These are phyloP conservation scores for Stephanodiscus minutulus DNA, from an alignment of 108 stramenopile genomes.

Conservation along the genomic window DNA sequence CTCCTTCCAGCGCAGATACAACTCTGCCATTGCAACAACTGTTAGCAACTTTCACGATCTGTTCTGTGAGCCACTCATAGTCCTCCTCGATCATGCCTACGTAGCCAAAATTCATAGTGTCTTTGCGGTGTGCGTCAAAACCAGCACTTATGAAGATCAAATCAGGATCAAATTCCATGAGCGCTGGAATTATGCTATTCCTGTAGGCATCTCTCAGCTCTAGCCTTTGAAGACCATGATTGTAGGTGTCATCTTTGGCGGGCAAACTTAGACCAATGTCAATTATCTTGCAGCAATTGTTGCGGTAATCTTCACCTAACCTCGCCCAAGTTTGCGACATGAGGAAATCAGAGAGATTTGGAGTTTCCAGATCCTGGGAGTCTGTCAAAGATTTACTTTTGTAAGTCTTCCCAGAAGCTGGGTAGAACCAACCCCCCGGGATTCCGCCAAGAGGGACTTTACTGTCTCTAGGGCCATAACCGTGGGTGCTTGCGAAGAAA, in stretches of 20 bases:
- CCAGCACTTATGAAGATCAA: slow-evolving; percentile 98
- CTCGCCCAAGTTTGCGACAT: slow-evolving; percentile 85
- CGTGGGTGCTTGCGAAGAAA: slow-evolving; percentile 92
- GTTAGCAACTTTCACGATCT: slow-evolving; percentile 93
- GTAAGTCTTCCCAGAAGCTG: slow-evolving; percentile 79
- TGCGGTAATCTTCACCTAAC: slow-evolving; percentile 78
- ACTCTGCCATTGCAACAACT: slow-evolving; percentile 93
- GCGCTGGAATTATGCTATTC: slow-evolving; percentile 75
- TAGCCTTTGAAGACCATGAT: slow-evolving; percentile 80
- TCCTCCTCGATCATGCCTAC: slow-evolving; percentile 98
- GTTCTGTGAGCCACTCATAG: slow-evolving; percentile 96
- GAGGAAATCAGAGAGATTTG: slow-evolving; percentile 77
- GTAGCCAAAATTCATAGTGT: slow-evolving; percentile 93
- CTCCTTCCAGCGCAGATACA: slow-evolving; percentile 95
- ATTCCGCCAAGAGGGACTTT: slow-evolving; percentile 50
- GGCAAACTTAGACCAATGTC: slow-evolving; percentile 84
- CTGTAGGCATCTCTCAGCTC: slow-evolving; percentile 88
- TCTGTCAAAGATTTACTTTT: slow-evolving; percentile 62
- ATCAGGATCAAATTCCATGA: slow-evolving; percentile 94
- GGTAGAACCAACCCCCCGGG: slow-evolving; percentile 89
- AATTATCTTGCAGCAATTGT: slow-evolving; percentile 86
- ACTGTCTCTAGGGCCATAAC: slow-evolving; percentile 85
- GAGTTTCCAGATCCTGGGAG: slow-evolving; percentile 68
- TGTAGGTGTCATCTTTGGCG: slow-evolving; percentile 59
- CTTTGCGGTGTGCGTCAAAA: slow-evolving; percentile 96